Conservation (phyloP, 2,329 filamentous ascomycete genomes). For the Sporothrix luriei region DNA sequence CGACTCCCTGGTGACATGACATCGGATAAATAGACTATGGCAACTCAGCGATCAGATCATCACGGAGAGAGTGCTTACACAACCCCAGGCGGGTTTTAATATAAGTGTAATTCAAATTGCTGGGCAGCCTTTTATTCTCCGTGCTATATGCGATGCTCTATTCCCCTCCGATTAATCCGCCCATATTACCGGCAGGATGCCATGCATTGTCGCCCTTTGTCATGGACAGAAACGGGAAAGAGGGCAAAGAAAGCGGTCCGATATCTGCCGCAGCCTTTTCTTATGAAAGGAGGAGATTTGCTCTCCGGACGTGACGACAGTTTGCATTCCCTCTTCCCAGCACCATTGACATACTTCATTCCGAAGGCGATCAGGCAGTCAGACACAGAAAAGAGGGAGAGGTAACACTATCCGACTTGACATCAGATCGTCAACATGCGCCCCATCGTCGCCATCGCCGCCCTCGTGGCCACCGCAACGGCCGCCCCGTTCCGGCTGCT, state of each 20-base stretch:
- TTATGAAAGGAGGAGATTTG: neutral
- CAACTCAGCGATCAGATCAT: neutral
- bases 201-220: neutral
- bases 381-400: neutral
- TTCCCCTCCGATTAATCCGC: neutral
- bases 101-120: neutral
- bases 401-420: neutral
- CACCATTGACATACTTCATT: neutral
- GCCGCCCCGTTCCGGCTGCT: constrained; percentile 6
- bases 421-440: neutral
- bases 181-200: neutral
- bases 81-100: neutral
- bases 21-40: constrained; percentile 1
- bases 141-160: neutral
- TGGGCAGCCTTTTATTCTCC: neutral
- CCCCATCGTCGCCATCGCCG: neutral
- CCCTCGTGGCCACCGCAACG: neutral
- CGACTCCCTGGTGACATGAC: neutral
- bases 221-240: neutral
- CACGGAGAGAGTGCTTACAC: neutral
- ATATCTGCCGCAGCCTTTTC: neutral
- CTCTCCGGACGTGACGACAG: neutral
- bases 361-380: neutral
- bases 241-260: neutral
- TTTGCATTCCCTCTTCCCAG: neutral